A percentile compares a stretch with the other conserved stretches of the same genome.
Conservation (phyloP, 1,284 basidiomycete genomes). For the Singerocomus inundabilis region DNA sequence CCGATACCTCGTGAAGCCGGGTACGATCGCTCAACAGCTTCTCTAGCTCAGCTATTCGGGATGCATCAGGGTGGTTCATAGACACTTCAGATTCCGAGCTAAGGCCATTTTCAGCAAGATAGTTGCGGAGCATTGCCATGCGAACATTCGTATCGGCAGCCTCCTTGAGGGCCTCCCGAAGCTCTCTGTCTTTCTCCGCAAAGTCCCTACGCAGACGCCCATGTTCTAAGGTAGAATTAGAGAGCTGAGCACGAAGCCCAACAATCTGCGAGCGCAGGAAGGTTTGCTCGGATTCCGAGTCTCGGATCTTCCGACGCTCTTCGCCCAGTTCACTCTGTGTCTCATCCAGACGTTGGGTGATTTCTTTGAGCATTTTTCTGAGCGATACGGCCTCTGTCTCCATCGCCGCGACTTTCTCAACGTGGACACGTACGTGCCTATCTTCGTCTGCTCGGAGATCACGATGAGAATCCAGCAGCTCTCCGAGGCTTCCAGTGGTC, state of each 20-base stretch:
- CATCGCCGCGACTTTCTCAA: slow-evolving; percentile 78
- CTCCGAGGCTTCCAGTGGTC: slow-evolving; percentile 81
- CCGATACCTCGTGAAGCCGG: slow-evolving; percentile 70
- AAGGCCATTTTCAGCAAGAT: slow-evolving; percentile 88
- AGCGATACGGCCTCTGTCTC: slow-evolving; percentile 75
- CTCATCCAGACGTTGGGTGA: slow-evolving; percentile 68
- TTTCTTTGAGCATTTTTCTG: slow-evolving; percentile 76
- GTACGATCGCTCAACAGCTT: slow-evolving; percentile 69
- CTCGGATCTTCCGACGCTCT: slow-evolving; percentile 64
- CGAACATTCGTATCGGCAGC: slow-evolving; percentile 76
- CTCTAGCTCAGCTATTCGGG: slow-evolving; percentile 70
- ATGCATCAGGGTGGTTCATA: slow-evolving; percentile 42
- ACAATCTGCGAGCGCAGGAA: slow-evolving; percentile 77
- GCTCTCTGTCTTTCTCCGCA: slow-evolving; percentile 64
- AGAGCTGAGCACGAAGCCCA: slow-evolving; percentile 76
- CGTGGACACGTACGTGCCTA: slow-evolving; percentile 66
- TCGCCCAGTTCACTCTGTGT: slow-evolving; percentile 68
- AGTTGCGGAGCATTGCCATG: slow-evolving; percentile 78
- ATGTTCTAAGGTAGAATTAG: slow-evolving; percentile 68
- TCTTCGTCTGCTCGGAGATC: slow-evolving; percentile 80
- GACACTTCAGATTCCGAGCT: slow-evolving; percentile 64
- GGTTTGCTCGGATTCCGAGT: slow-evolving; percentile 71
- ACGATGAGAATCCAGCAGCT: slow-evolving; percentile 81
- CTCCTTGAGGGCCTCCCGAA: slow-evolving; percentile 67
- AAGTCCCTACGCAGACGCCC: slow-evolving; percentile 72